These are phyloP conservation scores for Ceratobasidium sp. DNA, from an alignment of 1,284 basidiomycete species.

Conservation along the genomic window DNA sequence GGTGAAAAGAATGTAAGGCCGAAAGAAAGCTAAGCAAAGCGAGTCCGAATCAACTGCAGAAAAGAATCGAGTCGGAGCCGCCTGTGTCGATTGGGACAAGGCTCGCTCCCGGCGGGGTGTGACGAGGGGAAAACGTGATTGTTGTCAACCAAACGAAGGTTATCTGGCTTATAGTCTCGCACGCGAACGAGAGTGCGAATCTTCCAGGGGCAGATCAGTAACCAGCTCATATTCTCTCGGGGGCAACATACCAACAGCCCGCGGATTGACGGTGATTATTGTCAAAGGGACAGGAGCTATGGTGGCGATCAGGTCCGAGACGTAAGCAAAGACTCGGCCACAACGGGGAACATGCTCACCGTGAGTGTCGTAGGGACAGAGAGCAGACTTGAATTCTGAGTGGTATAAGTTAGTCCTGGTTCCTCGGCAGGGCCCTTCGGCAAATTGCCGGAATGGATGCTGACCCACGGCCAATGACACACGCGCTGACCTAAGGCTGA, in stretches of 20 bases:
- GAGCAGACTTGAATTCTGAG: neutral
- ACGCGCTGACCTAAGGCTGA: neutral
- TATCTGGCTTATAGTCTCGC: neutral
- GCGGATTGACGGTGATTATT: constrained; percentile 8
- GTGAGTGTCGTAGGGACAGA: constrained; percentile 18
- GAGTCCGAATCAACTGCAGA: constrained; percentile 3
- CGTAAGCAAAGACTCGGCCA: too few species aligned
- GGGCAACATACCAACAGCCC: constrained; percentile 19
- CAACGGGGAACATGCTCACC: too few species aligned
- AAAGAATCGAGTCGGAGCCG: constrained; percentile 3
- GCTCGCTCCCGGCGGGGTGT: constrained; percentile 11
- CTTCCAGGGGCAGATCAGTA: constrained; percentile 27
- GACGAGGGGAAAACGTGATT: neutral
- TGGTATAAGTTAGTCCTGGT: neutral
- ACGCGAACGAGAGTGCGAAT: constrained; percentile 16
- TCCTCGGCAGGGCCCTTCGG: neutral
- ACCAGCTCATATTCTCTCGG: constrained; percentile 16
- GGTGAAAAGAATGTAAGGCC: constrained; percentile 23
- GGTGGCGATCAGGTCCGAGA: too few species aligned
- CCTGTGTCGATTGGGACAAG: neutral
- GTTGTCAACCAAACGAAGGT: constrained; percentile 21
- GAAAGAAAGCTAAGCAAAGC: neutral
- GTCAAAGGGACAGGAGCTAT: constrained; percentile 1
- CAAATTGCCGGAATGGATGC: neutral
- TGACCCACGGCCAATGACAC: neutral